phyloP scores from a whole-genome alignment of 352 stramenopile genomes.

The Blastocystis sp. region DNA sequence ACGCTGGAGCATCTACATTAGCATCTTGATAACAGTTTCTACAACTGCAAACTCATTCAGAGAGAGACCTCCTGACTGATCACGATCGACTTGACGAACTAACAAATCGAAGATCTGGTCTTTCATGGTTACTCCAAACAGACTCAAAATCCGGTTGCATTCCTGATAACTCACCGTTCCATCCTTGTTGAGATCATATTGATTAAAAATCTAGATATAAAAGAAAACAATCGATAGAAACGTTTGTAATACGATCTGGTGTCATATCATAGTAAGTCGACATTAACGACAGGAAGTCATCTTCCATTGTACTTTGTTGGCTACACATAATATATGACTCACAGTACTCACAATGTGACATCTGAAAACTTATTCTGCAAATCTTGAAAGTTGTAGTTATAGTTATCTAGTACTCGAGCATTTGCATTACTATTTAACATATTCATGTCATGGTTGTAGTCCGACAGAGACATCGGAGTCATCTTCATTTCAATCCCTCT shows the following conservation, averaged over 20 bases:
- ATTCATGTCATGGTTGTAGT: constrained; percentile 6
- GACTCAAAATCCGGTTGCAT: constrained; percentile 45
- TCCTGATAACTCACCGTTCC: constrained; percentile 42
- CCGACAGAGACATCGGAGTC: not conserved
- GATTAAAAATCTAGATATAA: constrained; percentile 54
- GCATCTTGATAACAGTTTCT: not conserved
- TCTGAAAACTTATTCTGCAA: constrained; percentile 47
- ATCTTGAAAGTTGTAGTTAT: constrained; percentile 49
- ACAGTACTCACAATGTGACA: not conserved
- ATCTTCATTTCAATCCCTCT: not conserved
- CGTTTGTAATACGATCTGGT: constrained; percentile 46
- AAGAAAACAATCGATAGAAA: not conserved
- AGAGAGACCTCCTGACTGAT: constrained; percentile 36
- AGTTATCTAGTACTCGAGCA: constrained; percentile 51
- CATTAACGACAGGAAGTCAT: constrained; percentile 53
- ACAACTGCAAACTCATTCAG: constrained; percentile 58
- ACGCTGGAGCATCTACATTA: constrained; percentile 33
- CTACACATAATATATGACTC: not conserved
- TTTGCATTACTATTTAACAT: not conserved
- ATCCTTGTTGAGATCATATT: constrained; percentile 57
- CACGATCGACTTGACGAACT: constrained; percentile 38
- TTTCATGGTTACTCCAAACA: constrained; percentile 53
- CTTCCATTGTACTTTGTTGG: constrained; percentile 28
- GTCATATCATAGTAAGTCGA: constrained; percentile 59
- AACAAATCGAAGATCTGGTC: constrained; percentile 53